Evolutionary conservation across 2,329 filamentous ascomycete genomes (phyloP), one percentile per base, ranked within the genome.

Genomic region (Nemania serpens): DNA sequence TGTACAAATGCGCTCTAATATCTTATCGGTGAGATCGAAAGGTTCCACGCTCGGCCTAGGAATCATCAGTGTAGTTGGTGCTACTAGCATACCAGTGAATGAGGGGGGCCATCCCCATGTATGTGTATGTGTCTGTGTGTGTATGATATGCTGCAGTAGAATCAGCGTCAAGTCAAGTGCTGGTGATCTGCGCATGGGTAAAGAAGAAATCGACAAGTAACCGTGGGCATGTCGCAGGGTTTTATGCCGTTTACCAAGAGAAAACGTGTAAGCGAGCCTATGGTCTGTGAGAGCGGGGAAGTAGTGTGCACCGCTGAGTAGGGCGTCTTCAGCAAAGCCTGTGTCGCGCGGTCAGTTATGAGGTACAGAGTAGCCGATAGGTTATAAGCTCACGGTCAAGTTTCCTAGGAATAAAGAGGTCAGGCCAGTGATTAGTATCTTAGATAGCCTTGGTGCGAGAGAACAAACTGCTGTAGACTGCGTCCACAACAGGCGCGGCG

Each of bases 391-490:
- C 66, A 73, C 71, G 45, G 61, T 63, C 56, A 58, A 62, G 63
- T 68, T 77, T 81, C 81, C 82, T 84, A 84, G 73, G 83, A 76
- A 67, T 68, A 70, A 72, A 70, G 66, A 75, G 71, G 75, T 74
- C 74, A 75, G 75, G 76, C 77, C 78, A 62, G 77, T 74, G 67
- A 83, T 84, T 85, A 86, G 82, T 80, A 76, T 80, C 81, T 83
- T 80, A 93, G 71, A 93, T 91, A 76, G 90, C 90, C 78, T 90
- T 90, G 71, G 90, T 91, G 76, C 91, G 89, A 78, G 90, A 91
- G 82, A 95, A 97, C 79, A 96, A 87, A 84, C 91, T 96, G 87
- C 91, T 95, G 87, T 98, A 99, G 80, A 99, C 92, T 73, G 94
- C 94, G 79, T 99, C 95, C 77, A 98, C 94, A 79, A 99, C 92